Conservation (phyloP, 139 green algal species). For the Coelastrella sp. region DNA sequence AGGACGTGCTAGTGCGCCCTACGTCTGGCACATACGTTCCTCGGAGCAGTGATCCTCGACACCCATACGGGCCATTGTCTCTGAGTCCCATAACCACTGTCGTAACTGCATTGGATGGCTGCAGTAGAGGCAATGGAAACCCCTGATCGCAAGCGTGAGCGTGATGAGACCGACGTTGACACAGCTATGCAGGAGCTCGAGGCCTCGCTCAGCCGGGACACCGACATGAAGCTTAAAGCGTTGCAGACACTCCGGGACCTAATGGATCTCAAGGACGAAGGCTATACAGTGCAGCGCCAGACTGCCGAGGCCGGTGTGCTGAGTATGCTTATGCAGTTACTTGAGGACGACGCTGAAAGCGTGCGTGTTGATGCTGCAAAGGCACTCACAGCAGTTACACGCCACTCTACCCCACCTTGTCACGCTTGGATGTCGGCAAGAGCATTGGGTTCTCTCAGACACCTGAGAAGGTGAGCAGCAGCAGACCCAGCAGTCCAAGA, state of each 20-base stretch:
- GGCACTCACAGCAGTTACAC: slow-evolving; percentile 13
- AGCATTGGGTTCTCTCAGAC: slow-evolving; percentile 34
- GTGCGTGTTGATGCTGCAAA: slow-evolving; percentile 25
- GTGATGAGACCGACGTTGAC: slow-evolving; percentile 21
- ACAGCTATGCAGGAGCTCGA: slow-evolving; percentile 26
- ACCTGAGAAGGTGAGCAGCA: slow-evolving; percentile 24
- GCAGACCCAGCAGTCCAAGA: not conserved
- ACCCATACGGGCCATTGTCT: not conserved
- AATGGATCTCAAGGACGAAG: slow-evolving; percentile 28
- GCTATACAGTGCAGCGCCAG: slow-evolving; percentile 30
- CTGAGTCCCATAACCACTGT: too few species aligned
- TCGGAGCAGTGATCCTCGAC: not conserved
- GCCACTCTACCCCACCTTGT: not conserved
- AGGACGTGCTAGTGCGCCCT: too few species aligned
- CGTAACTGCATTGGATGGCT: not conserved
- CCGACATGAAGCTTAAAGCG: slow-evolving; percentile 35
- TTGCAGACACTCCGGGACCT: not conserved
- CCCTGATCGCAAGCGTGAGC: slow-evolving; percentile 31
- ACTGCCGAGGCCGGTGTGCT: slow-evolving; percentile 5
- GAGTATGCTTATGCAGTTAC: slow-evolving; percentile 18
- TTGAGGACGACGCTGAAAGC: slow-evolving; percentile 34
- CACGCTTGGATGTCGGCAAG: slow-evolving; percentile 9
- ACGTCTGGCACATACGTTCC: too few species aligned
- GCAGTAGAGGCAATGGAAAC: not conserved
- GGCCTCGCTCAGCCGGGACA: not conserved